A percentile compares a stretch with the other conserved stretches of the same genome.
phyloP scores from a whole-genome alignment of 2,329 filamentous ascomycete species.

The Colletotrichum paranaense region DNA sequence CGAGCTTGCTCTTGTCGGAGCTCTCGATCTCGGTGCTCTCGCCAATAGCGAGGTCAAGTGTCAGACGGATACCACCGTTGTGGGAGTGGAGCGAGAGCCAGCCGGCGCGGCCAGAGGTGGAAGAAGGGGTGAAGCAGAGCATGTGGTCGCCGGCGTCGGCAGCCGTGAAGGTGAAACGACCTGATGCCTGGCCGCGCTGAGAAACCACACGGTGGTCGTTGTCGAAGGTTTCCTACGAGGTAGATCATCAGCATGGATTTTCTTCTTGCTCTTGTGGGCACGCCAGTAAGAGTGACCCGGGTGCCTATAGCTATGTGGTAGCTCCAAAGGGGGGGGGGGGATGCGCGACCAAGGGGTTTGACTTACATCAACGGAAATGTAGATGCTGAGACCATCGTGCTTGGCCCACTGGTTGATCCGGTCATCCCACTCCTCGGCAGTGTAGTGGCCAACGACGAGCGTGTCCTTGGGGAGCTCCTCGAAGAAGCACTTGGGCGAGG shows the following conservation, averaged over 20 bases:
- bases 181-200: slow-evolving; percentile 79
- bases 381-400: slow-evolving; percentile 82
- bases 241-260: slow-evolving; percentile 21
- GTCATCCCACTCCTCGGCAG: slow-evolving; percentile 85
- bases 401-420: slow-evolving; percentile 74
- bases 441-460: slow-evolving; percentile 92
- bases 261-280: background rate
- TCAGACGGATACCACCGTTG: slow-evolving; percentile 84
- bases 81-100: slow-evolving; percentile 76
- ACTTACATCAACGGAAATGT: slow-evolving; percentile 87
- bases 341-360: slow-evolving; percentile 1
- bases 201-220: slow-evolving; percentile 96
- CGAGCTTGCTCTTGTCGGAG: slow-evolving; percentile 91
- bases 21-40: slow-evolving; percentile 95
- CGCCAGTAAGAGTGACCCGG: background rate
- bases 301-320: background rate
- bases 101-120: slow-evolving; percentile 73
- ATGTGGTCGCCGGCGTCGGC: slow-evolving; percentile 95
- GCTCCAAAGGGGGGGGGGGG: background rate
- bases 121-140: slow-evolving; percentile 91
- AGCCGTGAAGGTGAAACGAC: slow-evolving; percentile 95
- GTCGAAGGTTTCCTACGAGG: slow-evolving; percentile 88
- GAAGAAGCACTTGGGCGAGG: slow-evolving; percentile 92
- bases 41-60: slow-evolving; percentile 91
- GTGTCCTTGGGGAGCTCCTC: slow-evolving; percentile 98